Percentiles rank a stretch among this genome's conserved stretches.
phyloP scores from a whole-genome alignment of 2,329 filamentous ascomycete species.

The Xylaria sp. region DNA sequence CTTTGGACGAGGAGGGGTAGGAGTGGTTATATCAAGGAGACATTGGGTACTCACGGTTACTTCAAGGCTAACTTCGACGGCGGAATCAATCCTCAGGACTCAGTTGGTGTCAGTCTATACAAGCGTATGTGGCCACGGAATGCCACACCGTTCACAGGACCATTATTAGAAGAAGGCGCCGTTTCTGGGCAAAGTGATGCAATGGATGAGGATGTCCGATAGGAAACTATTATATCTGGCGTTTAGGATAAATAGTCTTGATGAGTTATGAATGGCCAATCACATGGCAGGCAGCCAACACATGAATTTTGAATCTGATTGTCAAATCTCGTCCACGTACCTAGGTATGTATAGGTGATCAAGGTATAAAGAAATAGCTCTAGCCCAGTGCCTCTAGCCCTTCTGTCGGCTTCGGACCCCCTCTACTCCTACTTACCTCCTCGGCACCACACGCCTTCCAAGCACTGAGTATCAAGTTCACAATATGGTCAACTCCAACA shows the following conservation, averaged over 20 bases:
- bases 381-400: slow-evolving; percentile 61
- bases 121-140: slow-evolving; percentile 85
- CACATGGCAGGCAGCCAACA: slow-evolving; percentile 15
- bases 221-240: slow-evolving; percentile 27
- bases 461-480: slow-evolving; percentile 87
- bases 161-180: slow-evolving; percentile 54
- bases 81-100: slow-evolving; percentile 94
- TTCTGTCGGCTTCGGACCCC: slow-evolving; percentile 68
- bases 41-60: slow-evolving; percentile 96
- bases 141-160: slow-evolving; percentile 62
- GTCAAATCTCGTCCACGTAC: slow-evolving; percentile 2
- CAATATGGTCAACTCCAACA: slow-evolving; percentile 85
- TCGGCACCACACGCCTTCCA: slow-evolving; percentile 92
- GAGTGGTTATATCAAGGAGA: slow-evolving; percentile 92
- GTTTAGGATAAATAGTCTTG: slow-evolving; percentile 19
- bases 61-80: slow-evolving; percentile 99
- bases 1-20: slow-evolving; percentile 92
- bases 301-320: not conserved
- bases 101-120: slow-evolving; percentile 89
- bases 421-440: slow-evolving; percentile 63
- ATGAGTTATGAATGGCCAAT: slow-evolving; percentile 35
- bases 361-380: not conserved
- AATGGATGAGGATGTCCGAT: slow-evolving; percentile 56
- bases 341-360: not conserved
- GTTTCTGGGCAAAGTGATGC: slow-evolving; percentile 44